These are phyloP conservation scores for Boletus rubescentipes DNA, from an alignment of 768 basidiomycete species.

Conservation along the genomic window DNA sequence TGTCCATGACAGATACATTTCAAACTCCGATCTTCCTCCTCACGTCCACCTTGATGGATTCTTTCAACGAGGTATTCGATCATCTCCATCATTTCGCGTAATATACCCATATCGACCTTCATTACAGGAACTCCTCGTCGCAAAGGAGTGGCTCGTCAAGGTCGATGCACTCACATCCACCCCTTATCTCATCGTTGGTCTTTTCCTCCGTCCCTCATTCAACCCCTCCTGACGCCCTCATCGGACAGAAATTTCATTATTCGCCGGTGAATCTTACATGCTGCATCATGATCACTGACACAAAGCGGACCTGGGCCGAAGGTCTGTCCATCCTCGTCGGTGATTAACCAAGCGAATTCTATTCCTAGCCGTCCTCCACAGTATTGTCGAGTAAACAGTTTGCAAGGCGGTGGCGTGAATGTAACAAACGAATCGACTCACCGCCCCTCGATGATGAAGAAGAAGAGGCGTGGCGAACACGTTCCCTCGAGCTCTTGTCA, in stretches of 20 bases:
- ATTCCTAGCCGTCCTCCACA: slow-evolving; percentile 28
- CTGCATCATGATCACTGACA: slow-evolving; percentile 68
- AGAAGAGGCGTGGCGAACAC: slow-evolving; percentile 64
- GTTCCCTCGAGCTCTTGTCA: slow-evolving; percentile 53
- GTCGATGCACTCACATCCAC: slow-evolving; percentile 56
- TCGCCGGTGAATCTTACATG: slow-evolving; percentile 58
- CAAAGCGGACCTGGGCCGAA: slow-evolving; percentile 73
- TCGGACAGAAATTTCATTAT: slow-evolving; percentile 59
- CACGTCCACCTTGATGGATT: slow-evolving; percentile 39
- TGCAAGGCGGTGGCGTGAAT: slow-evolving; percentile 67
- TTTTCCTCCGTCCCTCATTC: slow-evolving; percentile 7
- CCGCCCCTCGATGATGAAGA: slow-evolving; percentile 35
- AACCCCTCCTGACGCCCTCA: slow-evolving; percentile 5
- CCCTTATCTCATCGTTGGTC: slow-evolving; percentile 72
- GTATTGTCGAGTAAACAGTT: slow-evolving; percentile 57
- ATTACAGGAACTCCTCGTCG: slow-evolving; percentile 54
- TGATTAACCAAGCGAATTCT: slow-evolving; percentile 22
- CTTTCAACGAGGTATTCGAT: slow-evolving; percentile 43
- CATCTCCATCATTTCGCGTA: not conserved
- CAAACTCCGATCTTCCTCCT: slow-evolving; percentile 22
- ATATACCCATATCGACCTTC: not conserved
- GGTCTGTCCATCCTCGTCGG: slow-evolving; percentile 40
- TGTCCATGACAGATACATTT: slow-evolving; percentile 17
- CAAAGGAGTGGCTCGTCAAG: slow-evolving; percentile 76
- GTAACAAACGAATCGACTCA: slow-evolving; percentile 43